phyloP scores from a whole-genome alignment of 1,284 basidiomycete species.

The Melampsora abietis-canadensis region DNA sequence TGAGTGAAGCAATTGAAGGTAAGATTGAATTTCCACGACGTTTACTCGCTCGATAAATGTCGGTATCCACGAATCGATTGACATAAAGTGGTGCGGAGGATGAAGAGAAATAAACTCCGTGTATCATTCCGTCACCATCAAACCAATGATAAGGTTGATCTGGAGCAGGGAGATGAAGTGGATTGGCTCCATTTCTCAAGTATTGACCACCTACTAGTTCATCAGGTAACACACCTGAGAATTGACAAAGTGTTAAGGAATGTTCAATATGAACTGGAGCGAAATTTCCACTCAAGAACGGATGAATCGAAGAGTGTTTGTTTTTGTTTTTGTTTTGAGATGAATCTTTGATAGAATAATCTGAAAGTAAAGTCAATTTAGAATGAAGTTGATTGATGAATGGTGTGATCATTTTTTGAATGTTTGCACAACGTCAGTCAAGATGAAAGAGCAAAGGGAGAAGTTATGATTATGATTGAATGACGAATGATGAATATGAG shows the following conservation, averaged over 20 bases:
- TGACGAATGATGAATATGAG: too few species aligned
- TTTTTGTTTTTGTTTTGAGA: too few species aligned
- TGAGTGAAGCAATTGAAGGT: constrained; percentile 58
- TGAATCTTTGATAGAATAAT: too few species aligned
- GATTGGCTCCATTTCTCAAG: constrained; percentile 58
- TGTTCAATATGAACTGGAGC: constrained; percentile 51
- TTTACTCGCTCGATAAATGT: constrained; percentile 51
- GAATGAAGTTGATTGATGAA: too few species aligned
- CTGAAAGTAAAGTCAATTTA: too few species aligned
- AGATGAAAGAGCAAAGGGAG: too few species aligned
- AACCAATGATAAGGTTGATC: constrained; percentile 53
- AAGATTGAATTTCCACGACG: constrained; percentile 50
- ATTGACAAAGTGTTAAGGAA: constrained; percentile 50
- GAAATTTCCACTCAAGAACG: constrained; percentile 54
- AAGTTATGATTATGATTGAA: too few species aligned
- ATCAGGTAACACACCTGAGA: constrained; percentile 50
- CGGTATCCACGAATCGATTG: constrained; percentile 55
- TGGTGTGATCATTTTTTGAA: too few species aligned
- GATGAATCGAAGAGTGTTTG: constrained; percentile 46
- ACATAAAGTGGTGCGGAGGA: constrained; percentile 51
- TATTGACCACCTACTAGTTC: constrained; percentile 55
- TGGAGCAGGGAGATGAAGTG: constrained; percentile 48
- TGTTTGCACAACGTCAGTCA: too few species aligned
- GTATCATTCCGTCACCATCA: constrained; percentile 56
- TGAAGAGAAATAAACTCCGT: constrained; percentile 56